Evolutionary conservation across 2,329 filamentous ascomycete species (phyloP).

Genomic region (Cytospora mali): DNA sequence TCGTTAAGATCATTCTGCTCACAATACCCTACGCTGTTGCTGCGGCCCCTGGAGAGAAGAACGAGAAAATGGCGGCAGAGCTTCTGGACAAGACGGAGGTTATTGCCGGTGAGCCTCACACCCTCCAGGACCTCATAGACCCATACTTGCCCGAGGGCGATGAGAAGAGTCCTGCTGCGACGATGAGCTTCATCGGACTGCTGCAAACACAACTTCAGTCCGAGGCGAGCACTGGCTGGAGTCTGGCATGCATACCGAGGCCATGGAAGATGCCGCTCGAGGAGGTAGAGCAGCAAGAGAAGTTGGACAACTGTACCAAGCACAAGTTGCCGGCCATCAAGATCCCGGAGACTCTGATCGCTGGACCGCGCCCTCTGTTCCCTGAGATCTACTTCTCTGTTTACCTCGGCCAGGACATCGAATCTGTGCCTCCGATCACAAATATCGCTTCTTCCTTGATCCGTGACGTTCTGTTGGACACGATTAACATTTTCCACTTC

Average conservation of each 20-base stretch:
- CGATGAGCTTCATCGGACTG: constrained; percentile 72
- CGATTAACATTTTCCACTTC: constrained; percentile 91
- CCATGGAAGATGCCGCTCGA: constrained; percentile 67
- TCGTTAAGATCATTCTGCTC: constrained; percentile 94
- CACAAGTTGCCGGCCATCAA: constrained; percentile 76
- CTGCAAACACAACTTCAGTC: constrained; percentile 83
- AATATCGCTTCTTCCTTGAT: constrained; percentile 81
- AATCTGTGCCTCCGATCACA: constrained; percentile 79
- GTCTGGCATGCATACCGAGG: constrained; percentile 68
- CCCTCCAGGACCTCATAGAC: constrained; percentile 82
- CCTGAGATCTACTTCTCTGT: constrained; percentile 95
- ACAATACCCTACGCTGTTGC: constrained; percentile 90
- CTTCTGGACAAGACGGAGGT: constrained; percentile 94
- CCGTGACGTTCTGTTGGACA: constrained; percentile 84
- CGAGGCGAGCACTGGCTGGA: constrained; percentile 76
- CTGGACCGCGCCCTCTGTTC: constrained; percentile 77
- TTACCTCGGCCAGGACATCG: constrained; percentile 81
- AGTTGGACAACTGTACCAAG: constrained; percentile 64
- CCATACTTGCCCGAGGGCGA: constrained; percentile 72
- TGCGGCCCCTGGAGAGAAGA: constrained; percentile 68
- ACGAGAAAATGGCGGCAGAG: constrained; percentile 68
- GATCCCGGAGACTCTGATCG: constrained; percentile 74
- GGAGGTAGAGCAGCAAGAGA: constrained; percentile 62
- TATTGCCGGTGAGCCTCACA: constrained; percentile 85
- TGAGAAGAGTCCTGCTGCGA: constrained; percentile 64